Evolutionary conservation across 768 basidiomycete species (phyloP).

Genomic region (Cyclocybe aegerita): DNA sequence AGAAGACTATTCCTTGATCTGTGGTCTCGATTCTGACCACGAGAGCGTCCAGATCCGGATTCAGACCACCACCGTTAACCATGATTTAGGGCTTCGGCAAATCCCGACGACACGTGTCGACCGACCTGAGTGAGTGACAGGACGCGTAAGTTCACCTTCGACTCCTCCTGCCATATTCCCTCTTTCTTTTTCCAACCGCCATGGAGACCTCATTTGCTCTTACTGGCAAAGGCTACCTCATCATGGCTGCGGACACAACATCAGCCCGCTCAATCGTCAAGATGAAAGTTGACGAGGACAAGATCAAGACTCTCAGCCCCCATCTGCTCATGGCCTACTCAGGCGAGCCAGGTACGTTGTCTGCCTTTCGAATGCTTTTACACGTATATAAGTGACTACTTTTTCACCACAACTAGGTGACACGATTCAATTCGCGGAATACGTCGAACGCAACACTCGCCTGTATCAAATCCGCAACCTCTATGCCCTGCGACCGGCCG

Average conservation of each 20-base stretch:
- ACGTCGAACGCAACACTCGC: conserved; percentile 91
- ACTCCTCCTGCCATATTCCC: too few relatives aligned
- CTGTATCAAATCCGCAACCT: conserved; percentile 95
- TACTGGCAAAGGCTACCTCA: conserved; percentile 90
- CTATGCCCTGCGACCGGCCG: conserved; percentile 83
- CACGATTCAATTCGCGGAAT: conserved; percentile 96
- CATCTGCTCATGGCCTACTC: conserved; percentile 94
- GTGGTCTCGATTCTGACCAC: too few relatives aligned
- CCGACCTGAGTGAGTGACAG: too few relatives aligned
- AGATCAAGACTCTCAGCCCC: conserved; percentile 88
- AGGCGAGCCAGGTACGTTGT: conserved; percentile 79
- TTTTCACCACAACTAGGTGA: conserved; percentile 57
- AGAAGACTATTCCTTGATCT: too few relatives aligned
- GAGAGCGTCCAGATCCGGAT: too few relatives aligned
- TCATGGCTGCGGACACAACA: conserved; percentile 90
- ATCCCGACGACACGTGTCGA: too few relatives aligned
- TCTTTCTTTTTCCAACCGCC: conserved; percentile 1
- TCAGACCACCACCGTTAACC: too few relatives aligned
- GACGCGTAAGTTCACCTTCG: too few relatives aligned
- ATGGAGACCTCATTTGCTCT: conserved; percentile 95
- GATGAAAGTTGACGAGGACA: conserved; percentile 97
- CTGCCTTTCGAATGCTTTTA: background rate
- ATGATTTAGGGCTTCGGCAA: too few relatives aligned
- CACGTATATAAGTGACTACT: too few relatives aligned
- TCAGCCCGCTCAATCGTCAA: conserved; percentile 92